Evolutionary conservation across 2,329 filamentous ascomycete species (phyloP).

Genomic region (Aspergillus transmontanensis): DNA sequence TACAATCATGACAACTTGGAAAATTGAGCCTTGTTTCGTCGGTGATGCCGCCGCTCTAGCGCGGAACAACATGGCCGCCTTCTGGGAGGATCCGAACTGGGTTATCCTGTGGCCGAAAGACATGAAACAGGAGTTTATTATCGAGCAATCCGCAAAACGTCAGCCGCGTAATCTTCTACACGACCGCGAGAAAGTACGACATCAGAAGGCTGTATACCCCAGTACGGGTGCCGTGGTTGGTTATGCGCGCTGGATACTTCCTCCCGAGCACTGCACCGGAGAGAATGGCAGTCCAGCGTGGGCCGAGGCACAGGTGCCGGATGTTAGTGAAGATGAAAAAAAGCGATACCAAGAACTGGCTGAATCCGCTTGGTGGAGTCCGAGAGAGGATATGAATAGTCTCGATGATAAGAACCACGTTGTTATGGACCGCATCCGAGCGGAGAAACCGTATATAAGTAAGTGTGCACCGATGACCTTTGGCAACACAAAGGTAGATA

Average conservation of each 20-base stretch:
- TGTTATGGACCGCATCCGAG: not conserved
- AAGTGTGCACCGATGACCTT: not conserved
- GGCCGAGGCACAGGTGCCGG: not conserved
- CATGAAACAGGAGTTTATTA: not conserved
- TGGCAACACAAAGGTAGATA: not conserved
- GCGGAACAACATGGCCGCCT: not conserved
- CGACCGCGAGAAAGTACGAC: not conserved
- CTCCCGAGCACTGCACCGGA: not conserved
- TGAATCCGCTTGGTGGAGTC: not conserved
- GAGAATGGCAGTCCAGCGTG: not conserved
- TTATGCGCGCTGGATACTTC: slow-evolving; percentile 1
- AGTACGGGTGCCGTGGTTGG: not conserved
- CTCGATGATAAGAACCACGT: not conserved
- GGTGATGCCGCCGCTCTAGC: not conserved
- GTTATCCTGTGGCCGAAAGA: not conserved
- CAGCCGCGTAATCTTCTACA: slow-evolving; percentile 1
- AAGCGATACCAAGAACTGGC: not conserved
- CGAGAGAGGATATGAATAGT: not conserved
- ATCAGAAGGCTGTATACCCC: not conserved
- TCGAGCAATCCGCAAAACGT: not conserved
- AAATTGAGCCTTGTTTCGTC: not conserved
- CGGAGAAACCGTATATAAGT: not conserved
- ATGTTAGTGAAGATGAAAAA: not conserved
- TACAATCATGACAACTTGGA: not conserved
- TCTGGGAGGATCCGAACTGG: slow-evolving; percentile 1